Conservation (phyloP, 2,329 filamentous ascomycete species). For the Pseudogymnoascus destructans region DNA sequence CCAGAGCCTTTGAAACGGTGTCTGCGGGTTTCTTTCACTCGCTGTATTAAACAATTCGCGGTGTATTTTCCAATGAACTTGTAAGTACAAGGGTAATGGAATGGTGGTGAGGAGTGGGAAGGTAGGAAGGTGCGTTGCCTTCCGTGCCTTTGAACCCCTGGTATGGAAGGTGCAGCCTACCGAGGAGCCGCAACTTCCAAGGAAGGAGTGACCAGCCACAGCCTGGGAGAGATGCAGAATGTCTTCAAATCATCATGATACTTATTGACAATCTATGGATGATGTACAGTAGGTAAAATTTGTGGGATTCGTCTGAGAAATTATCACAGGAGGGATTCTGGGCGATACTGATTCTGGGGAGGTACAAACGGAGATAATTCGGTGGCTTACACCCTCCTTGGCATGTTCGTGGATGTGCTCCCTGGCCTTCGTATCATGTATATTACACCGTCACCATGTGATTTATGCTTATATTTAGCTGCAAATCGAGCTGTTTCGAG, state of each 20-base stretch:
- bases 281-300: neutral
- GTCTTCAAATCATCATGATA: neutral
- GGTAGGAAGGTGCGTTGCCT: neutral
- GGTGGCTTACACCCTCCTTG: neutral
- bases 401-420: neutral
- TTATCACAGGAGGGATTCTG: neutral
- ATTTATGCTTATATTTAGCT: constrained; percentile 7
- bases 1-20: neutral
- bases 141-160: neutral
- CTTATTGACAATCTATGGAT: neutral
- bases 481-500: neutral
- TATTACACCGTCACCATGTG: neutral
- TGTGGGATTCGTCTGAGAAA: neutral
- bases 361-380: neutral
- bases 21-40: neutral
- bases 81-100: neutral
- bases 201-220: neutral
- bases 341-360: neutral
- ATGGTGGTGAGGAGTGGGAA: neutral
- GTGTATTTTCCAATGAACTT: neutral
- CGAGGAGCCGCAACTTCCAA: neutral
- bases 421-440: neutral
- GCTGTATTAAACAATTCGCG: neutral
- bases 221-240: neutral
- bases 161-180: constrained; percentile 1